Percentiles rank a stretch among this genome's conserved stretches.
Conservation (phyloP, 2,329 filamentous ascomycete species). For the Phyllosticta capitalensis region DNA sequence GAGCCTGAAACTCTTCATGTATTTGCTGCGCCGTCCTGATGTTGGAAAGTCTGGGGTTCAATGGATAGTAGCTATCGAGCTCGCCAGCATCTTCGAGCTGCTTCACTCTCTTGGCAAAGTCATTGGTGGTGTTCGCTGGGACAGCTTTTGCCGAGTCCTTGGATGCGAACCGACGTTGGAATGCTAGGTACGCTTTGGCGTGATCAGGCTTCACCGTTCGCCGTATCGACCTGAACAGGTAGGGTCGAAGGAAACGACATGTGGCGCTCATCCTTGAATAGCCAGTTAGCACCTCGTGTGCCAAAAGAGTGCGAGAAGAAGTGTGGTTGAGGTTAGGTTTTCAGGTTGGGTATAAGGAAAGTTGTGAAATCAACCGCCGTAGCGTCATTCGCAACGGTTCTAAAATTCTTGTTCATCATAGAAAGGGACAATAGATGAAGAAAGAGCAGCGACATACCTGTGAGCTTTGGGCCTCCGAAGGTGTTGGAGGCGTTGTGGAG, state of each 20-base stretch:
- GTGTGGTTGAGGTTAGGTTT: not conserved
- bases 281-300: slow-evolving; percentile 32
- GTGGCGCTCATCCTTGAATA: slow-evolving; percentile 37
- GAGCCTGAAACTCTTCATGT: slow-evolving; percentile 21
- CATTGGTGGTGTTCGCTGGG: slow-evolving; percentile 16
- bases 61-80: slow-evolving; percentile 48
- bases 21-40: slow-evolving; percentile 13
- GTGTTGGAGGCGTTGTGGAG: not conserved
- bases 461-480: not conserved
- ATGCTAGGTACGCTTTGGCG: slow-evolving; percentile 38
- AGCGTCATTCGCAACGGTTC: slow-evolving; percentile 63
- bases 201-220: slow-evolving; percentile 17
- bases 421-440: not conserved
- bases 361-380: slow-evolving; percentile 42
- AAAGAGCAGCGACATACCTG: slow-evolving; percentile 5
- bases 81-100: slow-evolving; percentile 41
- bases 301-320: not conserved
- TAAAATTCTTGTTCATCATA: slow-evolving; percentile 26
- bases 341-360: slow-evolving; percentile 20
- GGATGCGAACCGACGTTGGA: slow-evolving; percentile 23
- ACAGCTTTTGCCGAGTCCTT: slow-evolving; percentile 8
- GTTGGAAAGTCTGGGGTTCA: not conserved
- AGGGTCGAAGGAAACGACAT: slow-evolving; percentile 48
- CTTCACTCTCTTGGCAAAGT: slow-evolving; percentile 42
- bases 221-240: slow-evolving; percentile 34